A percentile compares a stretch with the other conserved stretches of the same genome.
These are phyloP conservation scores for Solanum hybrid DNA, from an alignment of 305 asterid species.

Conservation along the genomic window DNA sequence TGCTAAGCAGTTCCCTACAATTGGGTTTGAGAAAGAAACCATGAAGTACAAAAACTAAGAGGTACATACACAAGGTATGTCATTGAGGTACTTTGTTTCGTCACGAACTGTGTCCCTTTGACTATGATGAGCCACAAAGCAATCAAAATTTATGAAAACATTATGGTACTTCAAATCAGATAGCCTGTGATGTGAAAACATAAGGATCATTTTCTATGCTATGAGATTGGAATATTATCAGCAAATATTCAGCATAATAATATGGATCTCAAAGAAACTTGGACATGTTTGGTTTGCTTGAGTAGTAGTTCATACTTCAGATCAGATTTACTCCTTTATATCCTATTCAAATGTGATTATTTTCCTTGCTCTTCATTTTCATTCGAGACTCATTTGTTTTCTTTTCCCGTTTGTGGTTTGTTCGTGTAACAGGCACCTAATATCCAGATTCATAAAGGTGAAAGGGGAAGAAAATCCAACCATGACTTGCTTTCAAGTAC, in stretches of 20 bases:
- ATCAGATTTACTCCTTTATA: background rate
- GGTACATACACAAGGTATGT: constrained; percentile 6
- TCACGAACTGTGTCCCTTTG: background rate
- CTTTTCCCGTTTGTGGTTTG: background rate
- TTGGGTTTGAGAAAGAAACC: constrained; percentile 86
- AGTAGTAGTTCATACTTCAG: background rate
- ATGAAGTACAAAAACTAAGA: constrained; percentile 79
- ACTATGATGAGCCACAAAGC: background rate
- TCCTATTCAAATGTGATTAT: background rate
- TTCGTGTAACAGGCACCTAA: constrained; percentile 11
- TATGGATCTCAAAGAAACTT: background rate
- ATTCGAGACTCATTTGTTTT: background rate
- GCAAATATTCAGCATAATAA: background rate
- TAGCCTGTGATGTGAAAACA: background rate
- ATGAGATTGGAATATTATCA: background rate
- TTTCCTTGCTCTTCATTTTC: background rate
- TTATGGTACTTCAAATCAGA: background rate
- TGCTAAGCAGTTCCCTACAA: constrained; percentile 90
- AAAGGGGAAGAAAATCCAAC: background rate
- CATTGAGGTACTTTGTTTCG: constrained; percentile 1
- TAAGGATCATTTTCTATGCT: background rate
- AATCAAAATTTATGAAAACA: background rate
- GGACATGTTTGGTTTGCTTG: background rate
- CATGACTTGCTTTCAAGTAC: background rate
- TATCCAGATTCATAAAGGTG: background rate